These are phyloP conservation scores for Pogostemon cablin DNA, from an alignment of 257 asterid species.

Conservation along the genomic window DNA sequence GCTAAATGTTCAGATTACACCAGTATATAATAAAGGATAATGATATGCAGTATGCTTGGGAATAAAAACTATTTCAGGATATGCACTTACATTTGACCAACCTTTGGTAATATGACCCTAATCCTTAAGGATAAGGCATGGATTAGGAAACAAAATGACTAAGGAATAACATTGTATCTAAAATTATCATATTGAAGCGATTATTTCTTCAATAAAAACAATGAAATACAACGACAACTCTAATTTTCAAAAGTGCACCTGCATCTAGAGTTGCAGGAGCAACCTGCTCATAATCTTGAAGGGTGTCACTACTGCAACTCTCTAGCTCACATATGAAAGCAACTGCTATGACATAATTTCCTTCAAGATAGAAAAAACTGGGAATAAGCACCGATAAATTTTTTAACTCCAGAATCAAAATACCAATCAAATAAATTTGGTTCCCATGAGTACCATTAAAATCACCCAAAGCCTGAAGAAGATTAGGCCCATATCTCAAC, in stretches of 20 bases:
- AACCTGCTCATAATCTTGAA: conserved; percentile 72
- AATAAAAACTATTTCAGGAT: not conserved
- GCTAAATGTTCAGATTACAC: not conserved
- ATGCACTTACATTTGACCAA: not conserved
- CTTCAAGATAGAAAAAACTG: conserved; percentile 48
- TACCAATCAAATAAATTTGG: conserved; percentile 19
- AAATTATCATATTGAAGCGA: conserved; percentile 8
- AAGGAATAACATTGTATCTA: conserved; percentile 2
- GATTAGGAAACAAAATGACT: conserved; percentile 29
- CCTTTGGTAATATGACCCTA: not conserved
- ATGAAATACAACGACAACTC: conserved; percentile 14
- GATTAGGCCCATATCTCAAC: conserved; percentile 81
- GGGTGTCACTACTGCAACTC: conserved; percentile 45
- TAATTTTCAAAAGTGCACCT: conserved; percentile 49
- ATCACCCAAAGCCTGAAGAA: conserved; percentile 94
- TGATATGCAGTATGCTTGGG: not conserved
- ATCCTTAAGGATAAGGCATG: not conserved
- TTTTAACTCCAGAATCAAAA: conserved; percentile 24
- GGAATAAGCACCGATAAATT: conserved; percentile 34
- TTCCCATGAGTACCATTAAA: conserved; percentile 62
- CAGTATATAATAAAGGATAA: not conserved
- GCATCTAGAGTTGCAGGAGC: conserved; percentile 63
- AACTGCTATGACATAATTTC: conserved; percentile 68
- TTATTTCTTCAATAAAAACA: conserved; percentile 17
- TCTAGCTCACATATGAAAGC: conserved; percentile 62